Base-by-base conservation (phyloP, 495 filamentous ascomycete genomes). In the Hypoxylon subgilvum region DNA sequence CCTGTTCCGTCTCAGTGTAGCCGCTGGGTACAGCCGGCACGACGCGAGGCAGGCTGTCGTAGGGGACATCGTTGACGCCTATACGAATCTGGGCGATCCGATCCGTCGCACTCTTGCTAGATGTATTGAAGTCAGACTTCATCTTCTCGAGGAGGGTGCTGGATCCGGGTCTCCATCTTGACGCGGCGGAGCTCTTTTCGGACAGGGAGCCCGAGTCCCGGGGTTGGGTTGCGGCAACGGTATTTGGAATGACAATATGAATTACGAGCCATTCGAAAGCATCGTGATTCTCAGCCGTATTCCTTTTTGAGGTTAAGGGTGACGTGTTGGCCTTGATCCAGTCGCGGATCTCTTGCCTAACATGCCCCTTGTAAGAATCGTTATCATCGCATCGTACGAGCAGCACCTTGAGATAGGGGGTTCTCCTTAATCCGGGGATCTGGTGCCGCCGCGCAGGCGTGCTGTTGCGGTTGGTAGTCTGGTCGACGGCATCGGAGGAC, bases 201-300 rank as follows among this genome's bases (percentile, higher is more conserved):
- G 74, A 49, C 2, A 72, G 71, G 6, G 74, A 77, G 45, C 74
- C 68, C 25, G 70, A 72, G 38, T 78, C 72, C 6, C 87, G 77
- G 8, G 87, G 86, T 68, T 90, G 86, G 9, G 84, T 85, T 34
- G 90, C 82, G 1, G 89, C 86, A 17, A 83, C 76, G 12, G 90
- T 93, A 60, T 91, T 90, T 12, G 89, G 85, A 39, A 94, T 81
- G 12, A 95, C 85, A 45, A 98, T 86, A 69, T 97, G 94, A 8
- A 98, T 63, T 49, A 98, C 91, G 13, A 98, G 79, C 93, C 93
- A 98, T 68, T 98, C 95, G 66, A 89, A 96, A 3, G 95, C 95
- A 76, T 97, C 95, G 69, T 98, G 94, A 82, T 78, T 96, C 84
- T 83, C 81, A 41, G 79, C 75, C 7, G 71, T 69, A 59, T 65